Conservation (phyloP, 2,329 filamentous ascomycete genomes). For the Parascedosporium putredinis region DNA sequence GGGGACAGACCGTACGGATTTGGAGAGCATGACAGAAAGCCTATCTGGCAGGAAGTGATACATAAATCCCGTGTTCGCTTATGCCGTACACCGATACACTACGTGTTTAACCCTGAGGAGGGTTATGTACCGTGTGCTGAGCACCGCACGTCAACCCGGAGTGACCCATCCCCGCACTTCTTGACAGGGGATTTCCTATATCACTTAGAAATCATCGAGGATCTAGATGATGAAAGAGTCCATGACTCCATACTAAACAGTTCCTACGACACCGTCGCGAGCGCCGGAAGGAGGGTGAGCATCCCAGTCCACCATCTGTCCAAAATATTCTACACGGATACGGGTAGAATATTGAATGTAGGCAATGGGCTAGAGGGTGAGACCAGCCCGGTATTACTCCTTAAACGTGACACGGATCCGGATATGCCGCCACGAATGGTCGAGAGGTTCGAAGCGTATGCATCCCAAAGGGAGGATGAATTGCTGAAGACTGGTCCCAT, state of each 20-base stretch:
- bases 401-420: slow-evolving; percentile 20
- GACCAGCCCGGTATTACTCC: slow-evolving; percentile 23
- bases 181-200: slow-evolving; percentile 53
- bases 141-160: neutral
- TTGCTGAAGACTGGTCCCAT: too few species aligned
- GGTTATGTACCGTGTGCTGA: neutral
- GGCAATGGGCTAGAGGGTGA: slow-evolving; percentile 28
- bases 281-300: slow-evolving; percentile 39
- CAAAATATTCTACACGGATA: slow-evolving; percentile 90
- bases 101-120: slow-evolving; percentile 20
- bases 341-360: slow-evolving; percentile 81
- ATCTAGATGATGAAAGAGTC: slow-evolving; percentile 51
- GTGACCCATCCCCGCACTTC: neutral
- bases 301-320: slow-evolving; percentile 54
- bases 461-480: slow-evolving; percentile 29
- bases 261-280: slow-evolving; percentile 29
- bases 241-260: slow-evolving; percentile 31
- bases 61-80: slow-evolving; percentile 85
- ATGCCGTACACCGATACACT: slow-evolving; percentile 53
- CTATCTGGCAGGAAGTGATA: slow-evolving; percentile 92
- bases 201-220: slow-evolving; percentile 72
- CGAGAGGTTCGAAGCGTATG: slow-evolving; percentile 26
- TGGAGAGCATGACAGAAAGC: slow-evolving; percentile 36
- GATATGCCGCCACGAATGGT: slow-evolving; percentile 5
- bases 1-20: neutral